A percentile compares a stretch with the other conserved stretches of the same genome.
These are phyloP conservation scores for Linaria vulgaris DNA, from an alignment of 257 asterid species.

Conservation along the genomic window DNA sequence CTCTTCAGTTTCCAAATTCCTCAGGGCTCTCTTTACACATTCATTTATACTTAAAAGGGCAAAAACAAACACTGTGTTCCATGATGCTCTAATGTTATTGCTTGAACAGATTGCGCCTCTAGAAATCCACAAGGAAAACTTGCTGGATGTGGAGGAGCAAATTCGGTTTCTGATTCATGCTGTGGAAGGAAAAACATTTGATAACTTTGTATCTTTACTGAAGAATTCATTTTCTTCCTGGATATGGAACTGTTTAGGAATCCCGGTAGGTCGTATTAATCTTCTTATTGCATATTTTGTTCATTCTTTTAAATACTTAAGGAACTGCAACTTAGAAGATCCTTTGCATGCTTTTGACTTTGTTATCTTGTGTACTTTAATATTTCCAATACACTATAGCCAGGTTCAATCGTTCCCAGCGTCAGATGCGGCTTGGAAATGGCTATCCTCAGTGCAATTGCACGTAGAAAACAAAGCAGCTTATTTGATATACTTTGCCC, in stretches of 20 bases:
- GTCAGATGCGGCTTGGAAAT: slow-evolving; percentile 94
- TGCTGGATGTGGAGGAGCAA: slow-evolving; percentile 87
- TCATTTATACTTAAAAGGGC: too few species aligned
- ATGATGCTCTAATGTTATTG: slow-evolving; percentile 16
- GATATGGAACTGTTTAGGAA: slow-evolving; percentile 87
- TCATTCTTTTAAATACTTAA: background rate
- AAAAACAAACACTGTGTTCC: background rate
- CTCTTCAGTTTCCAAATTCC: too few species aligned
- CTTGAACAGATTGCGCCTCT: slow-evolving; percentile 87
- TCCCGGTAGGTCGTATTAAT: slow-evolving; percentile 54
- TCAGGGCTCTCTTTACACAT: too few species aligned
- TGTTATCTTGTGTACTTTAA: slow-evolving; percentile 21
- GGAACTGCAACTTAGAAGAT: background rate
- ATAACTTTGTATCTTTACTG: slow-evolving; percentile 55
- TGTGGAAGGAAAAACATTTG: slow-evolving; percentile 61
- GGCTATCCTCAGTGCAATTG: slow-evolving; percentile 88
- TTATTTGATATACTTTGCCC: slow-evolving; percentile 63
- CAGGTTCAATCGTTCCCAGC: slow-evolving; percentile 82
- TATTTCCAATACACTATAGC: slow-evolving; percentile 49
- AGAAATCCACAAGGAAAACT: slow-evolving; percentile 75
- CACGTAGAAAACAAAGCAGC: slow-evolving; percentile 57
- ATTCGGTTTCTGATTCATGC: slow-evolving; percentile 71
- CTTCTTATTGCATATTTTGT: slow-evolving; percentile 4
- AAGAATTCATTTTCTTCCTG: slow-evolving; percentile 77
- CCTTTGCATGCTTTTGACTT: slow-evolving; percentile 15